Percentiles rank a stretch among this genome's conserved stretches.
These are phyloP conservation scores for Cenchrus purpureus DNA, from an alignment of 176 grass and related monocot genomes.

Conservation along the genomic window DNA sequence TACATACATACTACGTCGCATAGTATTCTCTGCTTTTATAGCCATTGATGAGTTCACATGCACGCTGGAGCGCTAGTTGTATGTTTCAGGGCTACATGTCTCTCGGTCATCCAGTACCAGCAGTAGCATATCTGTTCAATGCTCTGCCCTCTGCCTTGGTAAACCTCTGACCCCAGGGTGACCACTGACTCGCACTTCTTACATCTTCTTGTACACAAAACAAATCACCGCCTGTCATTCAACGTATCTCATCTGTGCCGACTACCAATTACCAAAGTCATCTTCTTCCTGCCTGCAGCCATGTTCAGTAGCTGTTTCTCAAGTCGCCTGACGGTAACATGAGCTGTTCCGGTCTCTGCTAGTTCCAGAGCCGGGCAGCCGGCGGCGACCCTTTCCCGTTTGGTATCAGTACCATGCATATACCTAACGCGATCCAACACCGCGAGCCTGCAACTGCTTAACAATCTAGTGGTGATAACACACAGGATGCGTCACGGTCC, in stretches of 20 bases:
- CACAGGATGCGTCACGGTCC: background rate
- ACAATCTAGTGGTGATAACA: background rate
- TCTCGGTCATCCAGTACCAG: background rate
- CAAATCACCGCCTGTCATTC: background rate
- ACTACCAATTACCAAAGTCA: background rate
- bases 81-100: no score
- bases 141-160: no score
- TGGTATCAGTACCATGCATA: background rate
- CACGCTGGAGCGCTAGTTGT: background rate
- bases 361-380: background rate
- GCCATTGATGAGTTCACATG: slow-evolving; percentile 45
- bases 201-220: background rate
- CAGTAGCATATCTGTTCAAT: no score
- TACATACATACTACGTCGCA: background rate
- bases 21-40: background rate
- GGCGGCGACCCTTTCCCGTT: background rate
- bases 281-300: background rate
- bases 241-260: background rate
- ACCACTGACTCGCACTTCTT: no score
- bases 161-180: no score
- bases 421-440: background rate
- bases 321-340: background rate
- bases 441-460: background rate
- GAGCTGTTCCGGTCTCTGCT: background rate
- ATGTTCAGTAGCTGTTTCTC: background rate